Evolutionary conservation across 495 filamentous ascomycete genomes (phyloP), one percentile per base, ranked within the genome.

Genomic region (Penicillium roqueforti): DNA sequence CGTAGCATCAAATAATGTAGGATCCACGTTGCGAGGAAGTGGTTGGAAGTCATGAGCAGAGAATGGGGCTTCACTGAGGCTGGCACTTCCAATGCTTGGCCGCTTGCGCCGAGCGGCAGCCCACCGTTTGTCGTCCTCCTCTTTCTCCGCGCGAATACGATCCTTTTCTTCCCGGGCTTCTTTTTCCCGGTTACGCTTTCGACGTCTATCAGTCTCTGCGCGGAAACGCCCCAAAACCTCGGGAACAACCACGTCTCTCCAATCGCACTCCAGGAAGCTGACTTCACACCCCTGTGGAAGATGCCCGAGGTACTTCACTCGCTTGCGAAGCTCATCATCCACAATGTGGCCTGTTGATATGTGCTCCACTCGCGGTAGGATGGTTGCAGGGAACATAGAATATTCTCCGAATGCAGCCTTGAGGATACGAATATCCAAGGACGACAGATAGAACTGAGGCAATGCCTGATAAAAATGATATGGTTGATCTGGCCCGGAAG

Each of bases 181-280:
- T 69, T 97, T 97, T 52, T 97, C 95, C 28, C 78, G 74, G 63
- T 96, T 93, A 38, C 80, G 75, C 62, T 87, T 91, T 31, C 91
- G 78, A 29, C 93, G 77, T 41, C 84, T 81, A 56, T 91, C 88
- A 37, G 91, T 88, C 60, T 97, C 91, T 2, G 74, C 65, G 18
- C 76, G 75, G 71, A 96, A 98, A 2, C 76, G 73, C 16, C 81
- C 82, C 14, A 98, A 73, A 9, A 92, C 77, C 42, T 92, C 89
- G 2, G 83, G 77, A 6, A 80, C 72, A 16, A 98, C 89, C 14
- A 91, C 83, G 58, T 96, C 93, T 1, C 90, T 90, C 93, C 93
- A 98, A 66, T 98, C 91, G 60, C 93, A 98, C 69, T 97, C 93
- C 0, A 98, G 73, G 61, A 97, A 97, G 58, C 80, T 88, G 37